Percentiles rank a stretch among this genome's conserved stretches.
These are phyloP conservation scores for Thalassiosira pacifica DNA, from an alignment of 352 stramenopile species.

Conservation along the genomic window DNA sequence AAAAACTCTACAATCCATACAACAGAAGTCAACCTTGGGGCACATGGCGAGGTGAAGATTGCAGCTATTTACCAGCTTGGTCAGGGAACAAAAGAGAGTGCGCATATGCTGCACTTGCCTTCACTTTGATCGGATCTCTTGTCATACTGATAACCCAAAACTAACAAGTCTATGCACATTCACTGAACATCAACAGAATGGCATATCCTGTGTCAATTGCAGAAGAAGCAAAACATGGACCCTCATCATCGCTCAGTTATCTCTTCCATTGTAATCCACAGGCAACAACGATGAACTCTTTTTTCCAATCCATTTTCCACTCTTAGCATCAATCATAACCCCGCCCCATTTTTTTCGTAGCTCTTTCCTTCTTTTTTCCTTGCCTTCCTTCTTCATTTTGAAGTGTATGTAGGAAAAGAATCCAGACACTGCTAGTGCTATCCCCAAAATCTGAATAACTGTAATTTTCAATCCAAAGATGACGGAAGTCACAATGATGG, in stretches of 20 bases:
- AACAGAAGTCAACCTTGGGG: slow-evolving; percentile 90
- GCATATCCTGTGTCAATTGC: no score
- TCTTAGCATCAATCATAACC: slow-evolving; percentile 33
- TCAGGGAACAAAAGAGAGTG: slow-evolving; percentile 2
- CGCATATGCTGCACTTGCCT: slow-evolving; percentile 11
- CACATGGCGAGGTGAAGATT: slow-evolving; percentile 83
- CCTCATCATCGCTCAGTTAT: not conserved
- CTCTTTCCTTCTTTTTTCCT: slow-evolving; percentile 49
- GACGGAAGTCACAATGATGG: slow-evolving; percentile 76
- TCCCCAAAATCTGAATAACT: slow-evolving; percentile 64
- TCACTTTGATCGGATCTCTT: slow-evolving; percentile 12
- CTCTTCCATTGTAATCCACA: slow-evolving; percentile 24
- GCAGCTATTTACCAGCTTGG: slow-evolving; percentile 74
- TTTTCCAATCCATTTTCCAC: slow-evolving; percentile 7
- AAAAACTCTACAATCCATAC: slow-evolving; percentile 94
- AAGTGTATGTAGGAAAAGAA: slow-evolving; percentile 82
- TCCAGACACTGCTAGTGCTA: slow-evolving; percentile 64
- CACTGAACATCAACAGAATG: no score
- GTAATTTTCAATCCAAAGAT: slow-evolving; percentile 75
- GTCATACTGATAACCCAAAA: slow-evolving; percentile 21
- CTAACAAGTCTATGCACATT: no score
- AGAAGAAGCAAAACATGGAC: no score
- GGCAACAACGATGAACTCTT: slow-evolving; percentile 38
- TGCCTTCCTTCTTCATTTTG: slow-evolving; percentile 61
- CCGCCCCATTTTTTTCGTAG: slow-evolving; percentile 55